These are phyloP conservation scores for Cryphonectria parasitica DNA, from an alignment of 2,329 filamentous ascomycete species.

Conservation along the genomic window DNA sequence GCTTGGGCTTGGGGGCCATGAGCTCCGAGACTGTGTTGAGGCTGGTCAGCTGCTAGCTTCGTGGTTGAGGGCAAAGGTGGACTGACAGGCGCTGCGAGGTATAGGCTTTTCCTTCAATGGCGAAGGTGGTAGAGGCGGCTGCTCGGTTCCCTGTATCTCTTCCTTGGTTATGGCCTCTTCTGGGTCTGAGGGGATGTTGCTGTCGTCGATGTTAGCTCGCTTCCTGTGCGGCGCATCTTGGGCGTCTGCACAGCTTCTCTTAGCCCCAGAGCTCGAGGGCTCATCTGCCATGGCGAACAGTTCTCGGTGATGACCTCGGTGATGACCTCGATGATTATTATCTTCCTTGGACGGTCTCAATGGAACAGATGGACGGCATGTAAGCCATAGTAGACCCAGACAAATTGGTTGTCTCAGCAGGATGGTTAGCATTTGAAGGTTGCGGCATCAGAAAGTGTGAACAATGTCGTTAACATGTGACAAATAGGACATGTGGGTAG, in stretches of 20 bases:
- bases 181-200: conserved; percentile 27
- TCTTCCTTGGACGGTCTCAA: background rate
- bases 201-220: conserved; percentile 10
- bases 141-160: conserved; percentile 43
- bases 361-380: background rate
- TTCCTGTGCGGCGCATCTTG: conserved; percentile 17
- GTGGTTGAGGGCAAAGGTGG: background rate
- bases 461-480: background rate
- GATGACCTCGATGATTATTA: background rate
- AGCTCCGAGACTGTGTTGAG: conserved; percentile 52
- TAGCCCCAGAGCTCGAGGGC: background rate
- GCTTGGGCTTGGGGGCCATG: conserved; percentile 55
- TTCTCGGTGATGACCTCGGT: background rate
- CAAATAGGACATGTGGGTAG: background rate
- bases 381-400: background rate
- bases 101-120: conserved; percentile 31
- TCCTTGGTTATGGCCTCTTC: conserved; percentile 47
- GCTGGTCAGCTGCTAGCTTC: conserved; percentile 26
- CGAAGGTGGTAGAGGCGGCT: conserved; percentile 35
- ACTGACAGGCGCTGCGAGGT: conserved; percentile 48
- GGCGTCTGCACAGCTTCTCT: conserved; percentile 13
- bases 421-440: background rate
- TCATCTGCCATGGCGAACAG: conserved; percentile 9
- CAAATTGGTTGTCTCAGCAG: background rate
- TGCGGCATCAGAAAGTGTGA: background rate